phyloP scores from a whole-genome alignment of 1,284 basidiomycete genomes.

The Rhodotorula sp. region DNA sequence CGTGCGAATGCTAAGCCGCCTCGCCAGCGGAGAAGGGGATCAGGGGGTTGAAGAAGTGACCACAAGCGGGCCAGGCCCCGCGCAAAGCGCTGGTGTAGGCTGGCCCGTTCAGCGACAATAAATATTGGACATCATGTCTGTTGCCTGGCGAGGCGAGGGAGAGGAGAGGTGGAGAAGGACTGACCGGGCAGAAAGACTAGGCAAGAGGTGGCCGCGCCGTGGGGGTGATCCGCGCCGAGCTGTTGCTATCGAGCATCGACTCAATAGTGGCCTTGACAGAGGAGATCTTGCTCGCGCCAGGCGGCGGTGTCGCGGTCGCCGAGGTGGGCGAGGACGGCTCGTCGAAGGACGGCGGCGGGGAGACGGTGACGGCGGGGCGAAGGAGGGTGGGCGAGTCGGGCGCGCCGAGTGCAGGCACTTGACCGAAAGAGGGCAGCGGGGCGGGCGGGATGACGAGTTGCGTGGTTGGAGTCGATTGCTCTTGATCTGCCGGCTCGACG shows the following conservation, averaged over 20 bases:
- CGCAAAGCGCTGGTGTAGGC: not conserved
- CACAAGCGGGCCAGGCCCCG: not conserved
- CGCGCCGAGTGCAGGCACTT: conserved; percentile 10
- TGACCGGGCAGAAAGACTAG: not conserved
- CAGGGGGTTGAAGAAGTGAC: not conserved
- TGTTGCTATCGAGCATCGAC: conserved; percentile 35
- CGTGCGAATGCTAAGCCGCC: too few species aligned
- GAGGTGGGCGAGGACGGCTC: not conserved
- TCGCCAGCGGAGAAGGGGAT: not conserved
- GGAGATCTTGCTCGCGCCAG: conserved; percentile 35
- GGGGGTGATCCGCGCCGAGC: conserved; percentile 17
- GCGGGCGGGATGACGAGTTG: conserved; percentile 36
- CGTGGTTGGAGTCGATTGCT: conserved; percentile 9
- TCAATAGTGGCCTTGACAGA: conserved; percentile 49
- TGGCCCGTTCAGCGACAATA: conserved; percentile 39
- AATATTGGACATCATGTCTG: conserved; percentile 36
- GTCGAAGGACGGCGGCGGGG: conserved; percentile 17
- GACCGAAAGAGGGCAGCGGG: not conserved
- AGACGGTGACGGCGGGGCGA: conserved; percentile 37
- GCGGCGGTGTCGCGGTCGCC: conserved; percentile 21
- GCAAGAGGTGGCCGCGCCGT: conserved; percentile 36
- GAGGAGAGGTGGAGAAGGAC: not conserved
- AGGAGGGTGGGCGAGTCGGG: not conserved
- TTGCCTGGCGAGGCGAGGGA: too few species aligned
- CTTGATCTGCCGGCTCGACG: not conserved